Evolutionary conservation across 179 eudicot genomes (phyloP).

Genomic region (Amaranthus tricolor): DNA sequence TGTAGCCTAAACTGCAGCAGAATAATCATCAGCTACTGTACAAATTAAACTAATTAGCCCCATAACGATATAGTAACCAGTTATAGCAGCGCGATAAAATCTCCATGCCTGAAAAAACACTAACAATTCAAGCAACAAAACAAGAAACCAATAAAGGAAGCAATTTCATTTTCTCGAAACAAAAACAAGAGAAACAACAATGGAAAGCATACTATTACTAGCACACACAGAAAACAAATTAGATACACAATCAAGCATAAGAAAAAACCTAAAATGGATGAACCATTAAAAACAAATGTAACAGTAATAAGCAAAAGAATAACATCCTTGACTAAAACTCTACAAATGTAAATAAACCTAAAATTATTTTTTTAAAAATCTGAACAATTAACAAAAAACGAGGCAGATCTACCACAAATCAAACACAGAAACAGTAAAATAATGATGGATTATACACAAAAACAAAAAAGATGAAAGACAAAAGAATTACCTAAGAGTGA

Average conservation of each 20-base stretch:
- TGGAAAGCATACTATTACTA: background rate
- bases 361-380: background rate
- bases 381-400: background rate
- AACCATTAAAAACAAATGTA: background rate
- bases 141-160: background rate
- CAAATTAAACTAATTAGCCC: background rate
- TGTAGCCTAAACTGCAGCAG: background rate
- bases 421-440: background rate
- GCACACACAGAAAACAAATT: background rate
- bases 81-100: background rate
- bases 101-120: background rate
- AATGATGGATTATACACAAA: background rate
- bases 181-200: background rate
- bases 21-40: background rate
- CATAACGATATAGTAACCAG: background rate
- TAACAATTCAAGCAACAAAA: background rate
- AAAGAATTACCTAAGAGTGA: background rate
- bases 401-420: conserved; percentile 12
- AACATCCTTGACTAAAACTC: background rate
- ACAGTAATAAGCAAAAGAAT: background rate
- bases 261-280: conserved; percentile 3
- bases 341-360: background rate
- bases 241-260: background rate
- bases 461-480: background rate
- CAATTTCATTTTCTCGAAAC: background rate